Evolutionary conservation across 257 asterid species (phyloP).

Genomic region (Anisodus acutangulus): DNA sequence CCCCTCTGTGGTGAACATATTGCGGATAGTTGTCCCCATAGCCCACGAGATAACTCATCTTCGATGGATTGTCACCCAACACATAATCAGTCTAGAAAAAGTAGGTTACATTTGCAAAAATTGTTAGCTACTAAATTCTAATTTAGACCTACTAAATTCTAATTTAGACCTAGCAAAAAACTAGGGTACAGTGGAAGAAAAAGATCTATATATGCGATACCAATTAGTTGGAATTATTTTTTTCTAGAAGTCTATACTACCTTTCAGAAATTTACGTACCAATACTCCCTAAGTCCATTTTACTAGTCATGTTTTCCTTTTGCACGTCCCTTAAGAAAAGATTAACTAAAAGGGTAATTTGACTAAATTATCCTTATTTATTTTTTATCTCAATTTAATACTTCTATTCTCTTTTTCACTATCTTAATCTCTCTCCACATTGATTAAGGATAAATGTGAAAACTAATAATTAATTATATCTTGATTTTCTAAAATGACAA

Average conservation of each 20-base stretch:
- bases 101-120: neutral
- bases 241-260: neutral
- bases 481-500: neutral
- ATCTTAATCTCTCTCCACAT: no score
- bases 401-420: no score
- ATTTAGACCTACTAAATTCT: neutral
- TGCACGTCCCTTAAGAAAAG: no score
- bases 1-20: constrained; percentile 93
- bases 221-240: constrained; percentile 9
- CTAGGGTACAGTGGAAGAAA: neutral
- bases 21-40: constrained; percentile 76
- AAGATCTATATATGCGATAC: neutral
- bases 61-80: constrained; percentile 74
- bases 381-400: no score
- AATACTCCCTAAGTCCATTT: neutral
- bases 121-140: neutral
- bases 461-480: neutral
- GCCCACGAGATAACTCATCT: constrained; percentile 84
- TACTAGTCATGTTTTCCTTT: no score
- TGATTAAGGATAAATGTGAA: neutral
- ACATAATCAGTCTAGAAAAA: constrained; percentile 67
- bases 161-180: neutral
- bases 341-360: no score
- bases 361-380: no score
- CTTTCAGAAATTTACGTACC: no score